Evolutionary conservation across 768 basidiomycete genomes (phyloP), one percentile per base, ranked within the genome.

Genomic region (Macrolepiota albuminosa): DNA sequence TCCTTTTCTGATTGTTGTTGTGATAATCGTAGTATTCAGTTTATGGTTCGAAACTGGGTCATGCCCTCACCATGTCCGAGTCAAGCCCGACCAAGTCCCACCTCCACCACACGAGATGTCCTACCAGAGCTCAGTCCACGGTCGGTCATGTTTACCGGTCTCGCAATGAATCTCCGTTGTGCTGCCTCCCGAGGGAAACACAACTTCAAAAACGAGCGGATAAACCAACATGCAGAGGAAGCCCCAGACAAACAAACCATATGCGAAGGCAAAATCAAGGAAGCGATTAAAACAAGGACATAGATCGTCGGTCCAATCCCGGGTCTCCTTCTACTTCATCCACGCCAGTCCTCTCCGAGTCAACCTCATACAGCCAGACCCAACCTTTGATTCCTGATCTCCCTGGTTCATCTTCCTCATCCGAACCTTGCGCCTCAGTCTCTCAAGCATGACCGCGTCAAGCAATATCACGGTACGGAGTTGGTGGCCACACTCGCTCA

Each of bases 81-180:
- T 66, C 63, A 59, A 64, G 63, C 60, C 33, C 56, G 46, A 49
- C 51, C 60, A 48, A 43, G 52, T 55, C 62, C 56, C 61, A 51
- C 59, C 50, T 16, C 54, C 59, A 49, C 60, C n/a, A 57, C 39
- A 55, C 36, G 36, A 48, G 9, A 60, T 57, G 29, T 31, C 46
- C 6, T 37, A 45, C 39, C 46, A 54, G 36, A 62, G 47, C 54
- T 58, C 42, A 14, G 16, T 42, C 40, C 40, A 54, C 63, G 63
- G 65, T 67, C 62, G 52, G 40, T 58, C 60, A 56, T 55, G 24
- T 50, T 49, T 43, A 51, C 61, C 54, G 29, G 46, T 49, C 48
- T 58, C 66, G 48, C 59, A 29, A 68, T 71, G 69, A 82, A 78
- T 80, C 82, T 82, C 81, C 83, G 68, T 80, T 81, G 72, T n/a